Evolutionary conservation across 441 rosid genomes (phyloP), one percentile per base, ranked within the genome.

Genomic region (Bocquillonia castaneifolia): DNA sequence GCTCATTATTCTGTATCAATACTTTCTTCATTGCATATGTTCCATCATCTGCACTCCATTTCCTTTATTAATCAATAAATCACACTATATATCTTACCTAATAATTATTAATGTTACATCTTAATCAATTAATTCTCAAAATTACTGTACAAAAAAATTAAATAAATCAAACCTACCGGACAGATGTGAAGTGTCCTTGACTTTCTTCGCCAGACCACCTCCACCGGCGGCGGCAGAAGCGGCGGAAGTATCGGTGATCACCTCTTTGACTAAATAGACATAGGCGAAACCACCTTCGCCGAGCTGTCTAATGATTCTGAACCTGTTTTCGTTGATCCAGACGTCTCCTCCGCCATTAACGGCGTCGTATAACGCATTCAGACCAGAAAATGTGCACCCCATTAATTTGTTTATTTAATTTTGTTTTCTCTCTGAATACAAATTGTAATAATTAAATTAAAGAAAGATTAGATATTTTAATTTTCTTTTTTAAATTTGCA

Each of bases 201-300:
- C 91, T 86, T 88, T 95, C 69, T 77, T 84, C 26, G 96, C 86
- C 17, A 95, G 89, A 60, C 93, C 75, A 42, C 66, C 47, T 15
- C 25, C 73, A 22, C 20, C 59, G 31, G 89, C 65, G 36, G 54
- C 23, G 23, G 15, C 55, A 17, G 68, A 45, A 55, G 70, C 80
- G 12, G 90, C 72, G 34, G 99, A 71, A 57, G 84, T 61, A 71
- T 88, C 91, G 69, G 81, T 59, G 61, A 75, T 56, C 59, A 87
- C 77, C 81, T 95, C 99, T 79, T 92, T 89, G 42, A 95, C 98
- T 77, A 92, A 53, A 69, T 40, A 92, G 3, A 95, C 97, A 47
- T 78, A 92, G 0, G 98, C 97, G 79, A 92, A 95, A 7, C 98
- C 99, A 47, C 99, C 99, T 76, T 92, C 99, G 7, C 99, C 99